phyloP scores from a whole-genome alignment of 306 rosid species.

The Carpinus viminea region DNA sequence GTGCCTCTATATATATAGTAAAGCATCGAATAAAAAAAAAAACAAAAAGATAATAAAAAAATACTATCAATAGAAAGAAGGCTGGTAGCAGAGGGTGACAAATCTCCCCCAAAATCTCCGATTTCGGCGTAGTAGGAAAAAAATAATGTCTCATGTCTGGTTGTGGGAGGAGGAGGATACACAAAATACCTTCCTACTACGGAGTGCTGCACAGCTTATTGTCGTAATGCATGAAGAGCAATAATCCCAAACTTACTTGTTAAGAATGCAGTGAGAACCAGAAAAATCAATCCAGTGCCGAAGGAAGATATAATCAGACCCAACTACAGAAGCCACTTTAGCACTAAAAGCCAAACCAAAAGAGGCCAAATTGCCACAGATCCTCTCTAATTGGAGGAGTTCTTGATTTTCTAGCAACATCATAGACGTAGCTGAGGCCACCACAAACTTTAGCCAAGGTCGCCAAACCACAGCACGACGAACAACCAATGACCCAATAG shows the following conservation, averaged over 20 bases:
- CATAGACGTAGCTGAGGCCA: neutral
- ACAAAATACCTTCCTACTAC: neutral
- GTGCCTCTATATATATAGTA: neutral
- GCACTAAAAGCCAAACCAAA: neutral
- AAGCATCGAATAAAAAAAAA: neutral
- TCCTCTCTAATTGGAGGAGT: neutral
- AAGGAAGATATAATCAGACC: neutral
- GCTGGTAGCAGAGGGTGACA: neutral
- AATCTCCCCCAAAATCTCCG: neutral
- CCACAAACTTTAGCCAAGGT: slow-evolving; percentile 2
- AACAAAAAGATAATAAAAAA: too few species aligned
- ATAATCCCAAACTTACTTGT: neutral
- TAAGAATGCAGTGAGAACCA: neutral
- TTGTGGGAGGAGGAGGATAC: neutral
- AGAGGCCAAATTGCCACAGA: neutral
- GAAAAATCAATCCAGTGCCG: neutral
- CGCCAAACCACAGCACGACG: slow-evolving; percentile 1
- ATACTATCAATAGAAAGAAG: neutral
- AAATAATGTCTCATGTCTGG: neutral
- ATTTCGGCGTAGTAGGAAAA: neutral
- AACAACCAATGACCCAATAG: slow-evolving; percentile 7
- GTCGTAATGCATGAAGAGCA: neutral
- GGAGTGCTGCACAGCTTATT: neutral
- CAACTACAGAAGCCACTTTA: slow-evolving; percentile 16
- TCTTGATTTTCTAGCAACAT: neutral